These are phyloP conservation scores for Meyerozyma carpophila DNA, from an alignment of 1,139 yeast genomes.

Conservation along the genomic window DNA sequence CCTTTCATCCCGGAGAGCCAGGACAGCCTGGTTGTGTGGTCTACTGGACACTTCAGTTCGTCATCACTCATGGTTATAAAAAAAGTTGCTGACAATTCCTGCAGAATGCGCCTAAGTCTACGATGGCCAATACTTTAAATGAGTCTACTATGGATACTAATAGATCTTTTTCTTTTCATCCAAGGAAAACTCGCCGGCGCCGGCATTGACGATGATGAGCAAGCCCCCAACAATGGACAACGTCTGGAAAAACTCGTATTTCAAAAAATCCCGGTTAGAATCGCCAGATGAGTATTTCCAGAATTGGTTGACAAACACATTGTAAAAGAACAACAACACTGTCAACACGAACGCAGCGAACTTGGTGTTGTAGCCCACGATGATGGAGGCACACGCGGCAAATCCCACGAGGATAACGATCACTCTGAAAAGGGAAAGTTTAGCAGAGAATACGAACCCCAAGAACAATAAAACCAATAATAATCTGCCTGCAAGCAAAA, in stretches of 20 bases:
- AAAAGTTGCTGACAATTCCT: not conserved
- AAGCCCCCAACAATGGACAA: slow-evolving; percentile 93
- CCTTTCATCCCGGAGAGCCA: slow-evolving; percentile 36
- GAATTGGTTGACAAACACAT: slow-evolving; percentile 78
- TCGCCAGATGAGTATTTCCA: slow-evolving; percentile 73
- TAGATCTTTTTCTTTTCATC: slow-evolving; percentile 96
- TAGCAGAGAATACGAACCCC: slow-evolving; percentile 77
- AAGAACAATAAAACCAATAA: slow-evolving; percentile 79
- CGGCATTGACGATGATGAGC: slow-evolving; percentile 84
- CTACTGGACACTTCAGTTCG: slow-evolving; percentile 60
- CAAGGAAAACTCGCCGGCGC: slow-evolving; percentile 91
- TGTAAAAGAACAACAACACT: slow-evolving; percentile 67
- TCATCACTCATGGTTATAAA: slow-evolving; percentile 8
- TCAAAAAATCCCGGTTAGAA: slow-evolving; percentile 81
- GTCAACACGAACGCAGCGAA: slow-evolving; percentile 81
- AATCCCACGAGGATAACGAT: slow-evolving; percentile 69
- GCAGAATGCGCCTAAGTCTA: not conserved
- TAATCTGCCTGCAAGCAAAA: slow-evolving; percentile 83
- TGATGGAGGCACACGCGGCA: slow-evolving; percentile 69
- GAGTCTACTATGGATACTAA: slow-evolving; percentile 21
- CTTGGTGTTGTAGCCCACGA: slow-evolving; percentile 90
- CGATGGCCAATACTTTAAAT: not conserved
- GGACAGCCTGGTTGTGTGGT: slow-evolving; percentile 50
- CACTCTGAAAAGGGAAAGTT: slow-evolving; percentile 65
- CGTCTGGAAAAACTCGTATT: slow-evolving; percentile 93